Conservation (phyloP, 768 basidiomycete species). For the Mycena haematopus region DNA sequence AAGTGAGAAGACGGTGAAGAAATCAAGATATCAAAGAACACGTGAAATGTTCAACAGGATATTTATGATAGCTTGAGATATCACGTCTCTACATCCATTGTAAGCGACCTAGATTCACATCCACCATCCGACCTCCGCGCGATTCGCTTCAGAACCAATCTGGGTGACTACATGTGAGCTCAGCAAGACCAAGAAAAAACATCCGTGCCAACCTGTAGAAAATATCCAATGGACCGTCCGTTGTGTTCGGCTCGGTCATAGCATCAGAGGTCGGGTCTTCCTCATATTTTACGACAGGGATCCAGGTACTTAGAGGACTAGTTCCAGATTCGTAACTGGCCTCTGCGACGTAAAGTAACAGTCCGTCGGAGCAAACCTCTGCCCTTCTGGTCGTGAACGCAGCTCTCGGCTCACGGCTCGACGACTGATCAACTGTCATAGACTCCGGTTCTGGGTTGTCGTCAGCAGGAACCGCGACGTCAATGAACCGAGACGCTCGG, state of each 20-base stretch:
- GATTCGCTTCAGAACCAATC: slow-evolving; percentile 19
- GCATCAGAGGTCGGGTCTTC: slow-evolving; percentile 20
- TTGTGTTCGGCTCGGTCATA: neutral
- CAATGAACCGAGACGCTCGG: slow-evolving; percentile 53
- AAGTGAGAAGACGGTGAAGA: no score
- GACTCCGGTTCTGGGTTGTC: slow-evolving; percentile 21
- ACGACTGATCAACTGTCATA: slow-evolving; percentile 60
- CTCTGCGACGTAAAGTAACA: slow-evolving; percentile 78
- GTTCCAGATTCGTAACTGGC: slow-evolving; percentile 83
- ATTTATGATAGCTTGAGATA: neutral
- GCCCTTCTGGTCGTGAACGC: slow-evolving; percentile 32
- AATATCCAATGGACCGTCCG: slow-evolving; percentile 37
- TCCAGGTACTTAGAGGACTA: slow-evolving; percentile 81
- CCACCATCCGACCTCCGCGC: neutral
- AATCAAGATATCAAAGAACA: no score
- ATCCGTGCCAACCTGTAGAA: slow-evolving; percentile 35
- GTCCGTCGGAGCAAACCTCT: slow-evolving; percentile 66
- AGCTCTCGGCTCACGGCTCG: slow-evolving; percentile 3
- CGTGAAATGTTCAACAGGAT: no score
- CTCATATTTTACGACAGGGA: slow-evolving; percentile 55
- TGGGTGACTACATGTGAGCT: neutral
- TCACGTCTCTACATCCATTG: slow-evolving; percentile 19
- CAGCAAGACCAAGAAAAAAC: neutral
- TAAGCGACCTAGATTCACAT: neutral
- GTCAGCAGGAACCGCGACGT: slow-evolving; percentile 46